phyloP scores from a whole-genome alignment of 768 basidiomycete species.

The Tylopilus felleus region DNA sequence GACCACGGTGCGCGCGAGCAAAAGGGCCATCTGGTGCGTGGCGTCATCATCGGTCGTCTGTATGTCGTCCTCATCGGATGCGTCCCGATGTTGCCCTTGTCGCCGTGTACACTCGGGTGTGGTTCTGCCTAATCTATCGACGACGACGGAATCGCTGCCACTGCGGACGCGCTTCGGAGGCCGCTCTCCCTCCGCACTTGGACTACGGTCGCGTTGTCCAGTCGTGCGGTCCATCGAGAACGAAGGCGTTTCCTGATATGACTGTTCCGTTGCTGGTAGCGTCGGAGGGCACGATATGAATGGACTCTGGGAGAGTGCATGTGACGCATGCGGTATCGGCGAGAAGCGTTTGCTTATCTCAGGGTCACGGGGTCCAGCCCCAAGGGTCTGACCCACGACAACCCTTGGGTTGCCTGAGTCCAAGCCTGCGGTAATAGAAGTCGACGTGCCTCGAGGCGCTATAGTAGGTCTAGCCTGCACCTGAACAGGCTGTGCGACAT shows the following conservation, averaged over 20 bases:
- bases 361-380: constrained; percentile 11
- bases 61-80: neutral
- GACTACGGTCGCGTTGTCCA: constrained; percentile 15
- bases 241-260: constrained; percentile 13
- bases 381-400: neutral
- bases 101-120: constrained; percentile 7
- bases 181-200: constrained; percentile 27
- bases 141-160: constrained; percentile 11
- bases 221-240: constrained; percentile 4
- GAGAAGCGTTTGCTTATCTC: constrained; percentile 17
- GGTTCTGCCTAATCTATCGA: constrained; percentile 14
- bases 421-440: constrained; percentile 6
- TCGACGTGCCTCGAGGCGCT: neutral
- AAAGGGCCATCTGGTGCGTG: constrained; percentile 16
- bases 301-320: neutral
- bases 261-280: neutral
- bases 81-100: neutral
- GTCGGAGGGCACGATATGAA: neutral
- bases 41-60: neutral
- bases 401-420: constrained; percentile 1
- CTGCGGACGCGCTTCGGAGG: constrained; percentile 27
- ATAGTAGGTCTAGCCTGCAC: constrained; percentile 6
- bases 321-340: constrained; percentile 4
- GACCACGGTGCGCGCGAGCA: constrained; percentile 23
- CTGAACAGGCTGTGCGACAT: constrained; percentile 10